Conservation (phyloP, 208 protist genomes). For the Crithidia brevicula region DNA sequence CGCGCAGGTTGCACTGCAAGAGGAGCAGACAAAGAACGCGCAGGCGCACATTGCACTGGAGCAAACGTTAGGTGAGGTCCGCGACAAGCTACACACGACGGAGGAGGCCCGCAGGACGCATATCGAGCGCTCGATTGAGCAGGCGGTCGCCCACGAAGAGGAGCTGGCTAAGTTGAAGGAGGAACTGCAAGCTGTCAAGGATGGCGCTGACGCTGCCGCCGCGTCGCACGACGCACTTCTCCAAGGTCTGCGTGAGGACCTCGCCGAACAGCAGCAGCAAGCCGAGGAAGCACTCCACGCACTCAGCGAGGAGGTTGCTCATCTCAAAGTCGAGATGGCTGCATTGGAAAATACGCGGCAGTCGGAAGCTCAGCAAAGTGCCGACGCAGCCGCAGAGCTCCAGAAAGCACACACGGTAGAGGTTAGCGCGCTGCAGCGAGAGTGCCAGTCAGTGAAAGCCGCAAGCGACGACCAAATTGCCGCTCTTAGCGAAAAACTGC, state of each 20-base stretch:
- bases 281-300: too few relatives aligned
- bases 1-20: not conserved
- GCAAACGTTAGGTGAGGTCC: not conserved
- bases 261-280: not conserved
- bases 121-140: constrained; percentile 6
- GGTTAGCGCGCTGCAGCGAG: not conserved
- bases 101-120: too few relatives aligned
- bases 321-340: too few relatives aligned
- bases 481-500: not conserved
- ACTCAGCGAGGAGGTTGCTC: too few relatives aligned
- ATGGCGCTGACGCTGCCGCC: not conserved
- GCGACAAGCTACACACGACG: too few relatives aligned
- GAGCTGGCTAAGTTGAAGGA: not conserved
- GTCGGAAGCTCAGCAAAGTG: too few relatives aligned
- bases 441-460: not conserved
- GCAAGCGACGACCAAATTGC: not conserved
- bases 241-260: not conserved
- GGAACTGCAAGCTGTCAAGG: not conserved
- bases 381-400: too few relatives aligned
- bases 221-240: not conserved
- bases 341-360: too few relatives aligned
- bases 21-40: not conserved
- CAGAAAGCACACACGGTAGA: constrained; percentile 3
- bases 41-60: not conserved
- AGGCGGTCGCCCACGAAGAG: constrained; percentile 5